phyloP scores from a whole-genome alignment of 768 basidiomycete genomes.

The Lyophyllum semitale region DNA sequence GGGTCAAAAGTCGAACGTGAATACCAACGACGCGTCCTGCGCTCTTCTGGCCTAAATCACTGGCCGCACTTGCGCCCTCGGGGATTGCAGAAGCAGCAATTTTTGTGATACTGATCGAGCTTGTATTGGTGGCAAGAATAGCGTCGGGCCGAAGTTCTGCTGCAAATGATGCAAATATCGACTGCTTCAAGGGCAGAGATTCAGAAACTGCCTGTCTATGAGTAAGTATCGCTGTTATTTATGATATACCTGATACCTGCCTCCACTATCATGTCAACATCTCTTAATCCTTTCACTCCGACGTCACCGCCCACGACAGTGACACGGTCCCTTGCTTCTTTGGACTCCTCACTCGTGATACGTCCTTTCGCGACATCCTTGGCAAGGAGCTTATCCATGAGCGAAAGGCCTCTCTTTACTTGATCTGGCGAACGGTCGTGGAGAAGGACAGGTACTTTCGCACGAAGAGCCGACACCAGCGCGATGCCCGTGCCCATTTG shows the following conservation, averaged over 20 bases:
- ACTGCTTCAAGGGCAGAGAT: conserved; percentile 72
- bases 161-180: conserved; percentile 73
- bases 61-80: conserved; percentile 54
- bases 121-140: conserved; percentile 91
- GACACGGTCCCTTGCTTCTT: conserved; percentile 71
- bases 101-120: conserved; percentile 93
- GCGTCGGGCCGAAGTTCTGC: conserved; percentile 67
- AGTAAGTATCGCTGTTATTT: background rate
- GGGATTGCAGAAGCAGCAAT: conserved; percentile 82
- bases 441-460: conserved; percentile 83
- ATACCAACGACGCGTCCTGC: conserved; percentile 82
- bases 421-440: conserved; percentile 79
- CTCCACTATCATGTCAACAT: conserved; percentile 92
- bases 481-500: conserved; percentile 95
- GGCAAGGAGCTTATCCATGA: conserved; percentile 81
- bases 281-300: conserved; percentile 61
- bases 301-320: conserved; percentile 50
- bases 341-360: conserved; percentile 66
- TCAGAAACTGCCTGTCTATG: conserved; percentile 79
- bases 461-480: conserved; percentile 81
- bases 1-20: conserved; percentile 15
- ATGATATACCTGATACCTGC: conserved; percentile 37
- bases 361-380: conserved; percentile 89
- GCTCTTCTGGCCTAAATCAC: conserved; percentile 60
- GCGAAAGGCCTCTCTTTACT: conserved; percentile 66